Evolutionary conservation across 805 yeast genomes (phyloP), one percentile per base, ranked within the genome.

Genomic region (Candida loeiensis): DNA sequence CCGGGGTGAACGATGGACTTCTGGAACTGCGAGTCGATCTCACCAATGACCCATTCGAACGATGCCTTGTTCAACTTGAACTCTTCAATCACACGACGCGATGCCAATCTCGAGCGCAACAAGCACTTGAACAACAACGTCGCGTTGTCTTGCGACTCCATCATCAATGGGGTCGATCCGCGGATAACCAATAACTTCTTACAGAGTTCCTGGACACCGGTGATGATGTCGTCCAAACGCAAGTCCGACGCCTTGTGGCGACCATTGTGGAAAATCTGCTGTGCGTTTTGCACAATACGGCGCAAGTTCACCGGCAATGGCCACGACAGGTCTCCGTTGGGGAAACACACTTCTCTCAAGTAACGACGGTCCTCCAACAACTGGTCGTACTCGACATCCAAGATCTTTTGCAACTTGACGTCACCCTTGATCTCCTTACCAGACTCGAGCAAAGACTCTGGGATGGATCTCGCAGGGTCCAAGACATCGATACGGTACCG

Each of bases 261-360:
- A 50, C 95, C 98, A 51, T 87, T 80, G 55, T 85, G 93, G 82
- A 93, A 93, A 45, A 93, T 89, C 61, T 91, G 96, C 66, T 91
- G 98, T 9, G 99, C 91, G 59, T 93, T 95, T 64, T 93, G 98
- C 47, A 93, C 75, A 47, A 95, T 83, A 75, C 99, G 95, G 60
- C 97, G 85, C 54, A 93, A 79, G 58, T 95, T 93, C 18, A 93
- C 98, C 21, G 99, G 99, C 50, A 95, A 73, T 43, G 98, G 98
- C 97, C 98, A 91, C 62, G 83, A 86, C 55, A 79, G 82, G 59
- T 93, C 99, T 72, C 99, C 99, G 54, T 85, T 88, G 36, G 84
- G 76, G 70, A 95, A 95, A 32, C 91, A 87, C 19, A 73, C 76
- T 17, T 75, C 76, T 66, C 99, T 81, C 59, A 95, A 70, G 53